phyloP scores from a whole-genome alignment of 768 basidiomycete species.

The Strobilomyces dryophilus region DNA sequence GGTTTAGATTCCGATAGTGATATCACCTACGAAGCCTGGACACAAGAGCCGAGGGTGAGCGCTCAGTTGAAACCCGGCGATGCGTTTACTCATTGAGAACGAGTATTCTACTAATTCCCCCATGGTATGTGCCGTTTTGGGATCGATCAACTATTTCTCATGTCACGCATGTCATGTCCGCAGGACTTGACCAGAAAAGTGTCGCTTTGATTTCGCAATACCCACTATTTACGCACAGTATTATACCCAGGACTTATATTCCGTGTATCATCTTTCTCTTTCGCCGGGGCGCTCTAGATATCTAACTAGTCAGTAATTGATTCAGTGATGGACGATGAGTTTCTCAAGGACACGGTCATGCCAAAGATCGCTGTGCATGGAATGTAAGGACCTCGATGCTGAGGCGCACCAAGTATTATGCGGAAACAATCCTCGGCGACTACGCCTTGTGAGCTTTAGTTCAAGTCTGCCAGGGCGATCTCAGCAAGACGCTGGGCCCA shows the following conservation, averaged over 20 bases:
- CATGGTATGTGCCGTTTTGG: constrained; percentile 3
- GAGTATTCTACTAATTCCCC: constrained; percentile 11
- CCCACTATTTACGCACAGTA: background rate
- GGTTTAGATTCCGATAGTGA: background rate
- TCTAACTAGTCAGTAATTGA: background rate
- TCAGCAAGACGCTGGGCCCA: too few species aligned
- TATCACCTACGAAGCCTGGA: background rate
- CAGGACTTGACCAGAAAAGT: background rate
- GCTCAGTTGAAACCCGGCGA: background rate
- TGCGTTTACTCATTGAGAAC: background rate
- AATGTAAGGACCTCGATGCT: too few species aligned
- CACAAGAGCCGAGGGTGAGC: constrained; percentile 23
- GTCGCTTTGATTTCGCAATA: constrained; percentile 6
- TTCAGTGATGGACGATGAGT: background rate
- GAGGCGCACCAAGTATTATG: too few species aligned
- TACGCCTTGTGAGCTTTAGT: too few species aligned
- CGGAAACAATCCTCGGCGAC: too few species aligned
- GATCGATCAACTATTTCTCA: background rate
- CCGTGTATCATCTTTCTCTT: background rate
- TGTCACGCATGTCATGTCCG: background rate
- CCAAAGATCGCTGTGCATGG: too few species aligned
- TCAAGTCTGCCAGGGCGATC: too few species aligned
- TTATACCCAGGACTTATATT: background rate
- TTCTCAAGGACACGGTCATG: too few species aligned
- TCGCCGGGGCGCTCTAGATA: too few species aligned